phyloP scores from a whole-genome alignment of 345 rosid species.

The Salix udensis region DNA sequence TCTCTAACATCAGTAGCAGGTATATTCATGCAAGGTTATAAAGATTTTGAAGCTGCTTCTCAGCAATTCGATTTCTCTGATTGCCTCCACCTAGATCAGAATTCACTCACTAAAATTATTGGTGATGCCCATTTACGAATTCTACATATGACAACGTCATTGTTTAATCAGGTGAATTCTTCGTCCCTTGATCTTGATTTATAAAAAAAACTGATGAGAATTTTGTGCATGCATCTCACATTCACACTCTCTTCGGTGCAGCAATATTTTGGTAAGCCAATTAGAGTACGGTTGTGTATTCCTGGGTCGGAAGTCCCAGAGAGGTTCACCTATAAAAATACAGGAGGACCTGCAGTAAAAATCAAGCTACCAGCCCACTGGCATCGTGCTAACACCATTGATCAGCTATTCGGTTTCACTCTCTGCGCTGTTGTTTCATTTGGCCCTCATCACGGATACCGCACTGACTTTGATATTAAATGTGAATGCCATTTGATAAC shows the following conservation, averaged over 20 bases:
- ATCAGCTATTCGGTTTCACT: background rate
- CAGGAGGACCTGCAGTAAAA: background rate
- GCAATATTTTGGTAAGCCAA: background rate
- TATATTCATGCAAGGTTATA: no score
- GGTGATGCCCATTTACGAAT: no score
- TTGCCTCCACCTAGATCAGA: no score
- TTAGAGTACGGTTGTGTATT: background rate
- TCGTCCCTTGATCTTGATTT: background rate
- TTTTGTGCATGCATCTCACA: background rate
- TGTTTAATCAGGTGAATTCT: background rate
- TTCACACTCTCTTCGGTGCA: background rate
- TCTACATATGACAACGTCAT: no score
- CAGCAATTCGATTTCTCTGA: no score
- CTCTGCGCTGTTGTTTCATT: background rate
- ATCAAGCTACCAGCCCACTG: background rate
- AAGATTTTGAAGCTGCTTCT: no score
- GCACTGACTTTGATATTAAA: rapidly evolving
- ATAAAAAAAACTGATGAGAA: background rate
- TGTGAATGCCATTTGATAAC: no score
- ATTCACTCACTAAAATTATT: no score
- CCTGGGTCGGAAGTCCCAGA: background rate
- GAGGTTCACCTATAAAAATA: background rate
- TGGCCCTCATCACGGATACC: no score
- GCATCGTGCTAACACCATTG: no score
- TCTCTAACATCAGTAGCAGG: no score